Evolutionary conservation across 1,284 basidiomycete species (phyloP), one percentile per base, ranked within the genome.

Genomic region (Apiotrichum sp.): DNA sequence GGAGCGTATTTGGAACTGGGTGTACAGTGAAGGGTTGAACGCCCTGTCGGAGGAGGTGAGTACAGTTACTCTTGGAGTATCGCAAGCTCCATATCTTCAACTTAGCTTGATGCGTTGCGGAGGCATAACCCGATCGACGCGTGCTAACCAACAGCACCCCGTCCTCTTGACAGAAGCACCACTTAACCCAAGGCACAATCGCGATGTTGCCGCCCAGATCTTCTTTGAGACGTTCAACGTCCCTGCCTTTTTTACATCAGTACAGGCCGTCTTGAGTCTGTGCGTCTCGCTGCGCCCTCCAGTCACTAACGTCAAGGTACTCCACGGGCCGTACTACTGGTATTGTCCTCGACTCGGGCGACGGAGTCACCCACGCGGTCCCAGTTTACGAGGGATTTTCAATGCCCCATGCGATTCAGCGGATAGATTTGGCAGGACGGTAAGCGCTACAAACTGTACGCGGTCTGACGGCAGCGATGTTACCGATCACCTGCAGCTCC

Each of bases 221-320:
- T 96, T 98, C 78, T 98, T 97, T 76, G 93, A 98, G 72, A 97
- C 93, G 3, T 97, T 97, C 84, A 99, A 99, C 74, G 96, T 98
- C 16, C 96, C 96, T 22, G 96, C 96, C 7, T 80, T 99, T 59
- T 98, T 93, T 78, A 95, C 89, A 14, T 93, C 90, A 48, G 90
- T 99, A 4, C 96, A 99, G 78, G 96, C 96, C 32, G 95, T 99
- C 16, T 80, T 99, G 54, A 92, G 92, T 64, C 78, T 99, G 91
- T 96, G 72, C 74, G 87, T 77, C 5, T 11, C 6, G 3, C 40
- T 67, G 47, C 44, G 45, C 42, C 11, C 31, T 31, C 7, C 29
- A 16, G 13, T 13, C 36, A 14, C 39, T 40, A 14, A 35, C 33
- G 13, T 40, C 34, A 69, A 97, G 93, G 72, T 99, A 99, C 79